These are phyloP conservation scores for Cladorrhinum sp. DNA, from an alignment of 2,329 filamentous ascomycete species.

Conservation along the genomic window DNA sequence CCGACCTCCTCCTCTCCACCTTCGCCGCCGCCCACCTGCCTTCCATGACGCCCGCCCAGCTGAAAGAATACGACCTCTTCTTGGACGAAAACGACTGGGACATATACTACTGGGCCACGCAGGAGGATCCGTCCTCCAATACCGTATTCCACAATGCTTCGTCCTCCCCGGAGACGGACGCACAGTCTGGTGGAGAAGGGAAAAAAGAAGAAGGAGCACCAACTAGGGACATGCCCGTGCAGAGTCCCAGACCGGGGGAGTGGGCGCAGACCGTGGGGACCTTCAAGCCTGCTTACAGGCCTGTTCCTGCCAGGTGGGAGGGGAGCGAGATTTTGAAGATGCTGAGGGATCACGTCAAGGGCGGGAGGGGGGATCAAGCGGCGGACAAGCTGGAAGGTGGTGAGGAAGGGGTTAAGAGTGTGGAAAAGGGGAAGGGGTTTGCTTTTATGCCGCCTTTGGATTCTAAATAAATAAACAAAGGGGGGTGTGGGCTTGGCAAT, in stretches of 20 bases:
- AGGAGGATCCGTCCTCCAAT: slow-evolving; percentile 56
- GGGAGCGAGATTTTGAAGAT: slow-evolving; percentile 74
- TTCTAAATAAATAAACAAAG: slow-evolving; percentile 11
- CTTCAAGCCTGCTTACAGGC: slow-evolving; percentile 89
- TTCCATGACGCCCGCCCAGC: slow-evolving; percentile 68
- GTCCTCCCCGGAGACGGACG: neutral
- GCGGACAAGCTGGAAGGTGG: slow-evolving; percentile 11
- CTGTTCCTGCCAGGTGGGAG: slow-evolving; percentile 82
- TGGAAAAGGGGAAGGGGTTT: slow-evolving; percentile 11
- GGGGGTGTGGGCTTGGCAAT: no score
- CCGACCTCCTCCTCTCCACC: slow-evolving; percentile 91
- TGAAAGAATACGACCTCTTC: slow-evolving; percentile 84
- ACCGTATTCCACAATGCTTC: neutral
- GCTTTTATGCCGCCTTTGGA: slow-evolving; percentile 19
- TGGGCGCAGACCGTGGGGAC: slow-evolving; percentile 96
- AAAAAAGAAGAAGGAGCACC: slow-evolving; percentile 12
- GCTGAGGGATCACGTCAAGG: slow-evolving; percentile 76
- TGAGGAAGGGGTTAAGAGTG: neutral
- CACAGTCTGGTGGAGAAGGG: neutral
- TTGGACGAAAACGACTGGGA: slow-evolving; percentile 99
- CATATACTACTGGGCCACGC: slow-evolving; percentile 99
- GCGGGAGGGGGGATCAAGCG: slow-evolving; percentile 39
- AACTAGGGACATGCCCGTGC: slow-evolving; percentile 15
- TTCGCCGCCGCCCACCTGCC: slow-evolving; percentile 80
- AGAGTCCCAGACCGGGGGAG: slow-evolving; percentile 59